These are phyloP conservation scores for Venturia carpophila DNA, from an alignment of 2,329 filamentous ascomycete genomes.

Conservation along the genomic window DNA sequence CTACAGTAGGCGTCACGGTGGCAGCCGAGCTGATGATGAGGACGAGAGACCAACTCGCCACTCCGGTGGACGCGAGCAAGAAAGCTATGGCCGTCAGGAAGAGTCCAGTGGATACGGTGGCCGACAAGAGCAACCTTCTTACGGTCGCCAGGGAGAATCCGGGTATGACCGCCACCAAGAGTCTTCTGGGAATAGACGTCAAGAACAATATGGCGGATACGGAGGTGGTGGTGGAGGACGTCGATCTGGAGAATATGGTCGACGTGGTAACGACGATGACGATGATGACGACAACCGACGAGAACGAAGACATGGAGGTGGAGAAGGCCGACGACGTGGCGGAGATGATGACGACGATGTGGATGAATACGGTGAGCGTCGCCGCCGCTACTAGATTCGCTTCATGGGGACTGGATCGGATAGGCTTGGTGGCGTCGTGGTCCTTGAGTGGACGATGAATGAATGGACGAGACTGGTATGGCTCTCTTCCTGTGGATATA, in stretches of 20 bases:
- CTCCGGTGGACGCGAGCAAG: background rate
- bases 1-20: background rate
- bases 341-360: conserved; percentile 7
- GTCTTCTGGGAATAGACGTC: conserved; percentile 4
- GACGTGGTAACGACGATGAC: conserved; percentile 7
- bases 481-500: background rate
- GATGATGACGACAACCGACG: background rate
- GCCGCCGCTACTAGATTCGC: background rate
- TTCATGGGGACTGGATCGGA: background rate
- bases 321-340: background rate
- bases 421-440: background rate
- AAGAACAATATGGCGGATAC: conserved; percentile 13
- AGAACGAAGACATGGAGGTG: conserved; percentile 10
- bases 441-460: background rate
- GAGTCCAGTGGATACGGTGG: background rate
- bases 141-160: conserved; percentile 11
- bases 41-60: conserved; percentile 2
- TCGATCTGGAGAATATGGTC: conserved; percentile 8
- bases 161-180: conserved; percentile 13
- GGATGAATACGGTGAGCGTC: conserved; percentile 10
- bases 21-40: conserved; percentile 6
- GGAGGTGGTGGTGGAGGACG: conserved; percentile 4
- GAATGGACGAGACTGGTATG: background rate
- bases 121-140: conserved; percentile 3
- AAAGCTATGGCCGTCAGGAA: conserved; percentile 1